A percentile compares a stretch with the other conserved stretches of the same genome.
Evolutionary conservation across 192 early-diverging fungal genomes (phyloP).

Genomic region (Coemansia sp.): DNA sequence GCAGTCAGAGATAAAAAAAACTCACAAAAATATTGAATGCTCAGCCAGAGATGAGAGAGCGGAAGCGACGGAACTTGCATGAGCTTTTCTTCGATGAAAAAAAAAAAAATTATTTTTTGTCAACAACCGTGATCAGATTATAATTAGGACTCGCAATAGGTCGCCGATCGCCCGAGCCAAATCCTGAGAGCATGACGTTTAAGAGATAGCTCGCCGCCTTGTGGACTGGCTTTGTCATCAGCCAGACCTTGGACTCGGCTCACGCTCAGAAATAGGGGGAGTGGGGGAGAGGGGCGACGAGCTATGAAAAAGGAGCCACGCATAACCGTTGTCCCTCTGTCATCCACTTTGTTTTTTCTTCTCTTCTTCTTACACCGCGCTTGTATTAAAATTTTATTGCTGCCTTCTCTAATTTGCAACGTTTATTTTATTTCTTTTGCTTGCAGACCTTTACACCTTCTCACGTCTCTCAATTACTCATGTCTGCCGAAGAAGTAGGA

Average conservation of each 20-base stretch:
- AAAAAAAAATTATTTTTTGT: constrained; percentile 6
- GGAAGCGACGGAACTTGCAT: neutral
- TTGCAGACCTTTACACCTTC: neutral
- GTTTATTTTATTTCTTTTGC: neutral
- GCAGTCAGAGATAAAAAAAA: constrained; percentile 3
- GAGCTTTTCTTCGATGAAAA: neutral
- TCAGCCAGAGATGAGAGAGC: neutral
- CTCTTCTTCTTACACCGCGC: neutral
- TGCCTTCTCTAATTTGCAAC: neutral
- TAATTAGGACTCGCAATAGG: neutral
- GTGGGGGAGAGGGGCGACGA: neutral
- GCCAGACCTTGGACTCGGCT: neutral
- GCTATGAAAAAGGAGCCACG: neutral
- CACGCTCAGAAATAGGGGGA: neutral
- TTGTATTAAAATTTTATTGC: too few relatives aligned
- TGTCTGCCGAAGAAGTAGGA: neutral
- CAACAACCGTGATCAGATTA: neutral
- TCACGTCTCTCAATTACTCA: constrained; percentile 8
- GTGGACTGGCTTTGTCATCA: neutral
- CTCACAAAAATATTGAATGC: neutral
- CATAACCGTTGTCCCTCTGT: neutral
- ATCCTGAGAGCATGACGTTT: constrained; percentile 6
- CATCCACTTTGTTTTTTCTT: neutral
- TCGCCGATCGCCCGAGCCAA: neutral
- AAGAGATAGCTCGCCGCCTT: neutral